Percentiles rank a stretch among this genome's conserved stretches.
Conservation (phyloP, 75 land plant genomes). For the Picea sitchensis region DNA sequence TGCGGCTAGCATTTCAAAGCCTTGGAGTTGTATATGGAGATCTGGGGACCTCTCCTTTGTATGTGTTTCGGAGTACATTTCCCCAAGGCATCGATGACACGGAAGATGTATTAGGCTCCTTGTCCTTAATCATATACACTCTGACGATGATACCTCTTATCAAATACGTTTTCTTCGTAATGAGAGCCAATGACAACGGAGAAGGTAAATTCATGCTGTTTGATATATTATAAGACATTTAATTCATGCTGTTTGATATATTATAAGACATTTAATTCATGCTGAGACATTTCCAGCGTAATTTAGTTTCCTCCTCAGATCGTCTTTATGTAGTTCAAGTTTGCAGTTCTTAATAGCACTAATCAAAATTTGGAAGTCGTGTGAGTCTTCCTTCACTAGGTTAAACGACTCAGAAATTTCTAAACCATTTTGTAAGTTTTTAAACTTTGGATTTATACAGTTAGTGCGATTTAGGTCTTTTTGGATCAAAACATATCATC, state of each 20-base stretch:
- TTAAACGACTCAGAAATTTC: not conserved
- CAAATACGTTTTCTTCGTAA: slow-evolving; percentile 41
- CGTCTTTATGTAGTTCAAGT: not conserved
- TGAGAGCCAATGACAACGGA: slow-evolving; percentile 51
- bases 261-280: not conserved
- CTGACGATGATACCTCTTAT: slow-evolving; percentile 31
- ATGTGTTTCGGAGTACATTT: slow-evolving; percentile 25
- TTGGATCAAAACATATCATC: too few species aligned
- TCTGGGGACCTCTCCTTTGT: slow-evolving; percentile 32
- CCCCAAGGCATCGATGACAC: slow-evolving; percentile 13
- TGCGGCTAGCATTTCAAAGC: slow-evolving; percentile 15
- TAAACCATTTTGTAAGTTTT: not conserved
- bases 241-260: not conserved
- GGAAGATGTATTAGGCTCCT: slow-evolving; percentile 37
- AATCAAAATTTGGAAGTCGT: not conserved
- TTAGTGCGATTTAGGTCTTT: not conserved
- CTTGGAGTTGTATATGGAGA: slow-evolving; percentile 34
- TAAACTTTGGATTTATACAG: not conserved
- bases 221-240: not conserved
- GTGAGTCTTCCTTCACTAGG: not conserved
- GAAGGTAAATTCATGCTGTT: slow-evolving; percentile 29
- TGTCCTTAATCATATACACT: slow-evolving; percentile 43
- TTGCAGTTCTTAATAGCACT: not conserved
- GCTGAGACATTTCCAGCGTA: not conserved
- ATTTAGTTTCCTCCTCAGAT: not conserved